Percentiles rank a stretch among this genome's conserved stretches.
Evolutionary conservation across 2,329 filamentous ascomycete species (phyloP).

Genomic region (Hymenoscyphus infarciens): DNA sequence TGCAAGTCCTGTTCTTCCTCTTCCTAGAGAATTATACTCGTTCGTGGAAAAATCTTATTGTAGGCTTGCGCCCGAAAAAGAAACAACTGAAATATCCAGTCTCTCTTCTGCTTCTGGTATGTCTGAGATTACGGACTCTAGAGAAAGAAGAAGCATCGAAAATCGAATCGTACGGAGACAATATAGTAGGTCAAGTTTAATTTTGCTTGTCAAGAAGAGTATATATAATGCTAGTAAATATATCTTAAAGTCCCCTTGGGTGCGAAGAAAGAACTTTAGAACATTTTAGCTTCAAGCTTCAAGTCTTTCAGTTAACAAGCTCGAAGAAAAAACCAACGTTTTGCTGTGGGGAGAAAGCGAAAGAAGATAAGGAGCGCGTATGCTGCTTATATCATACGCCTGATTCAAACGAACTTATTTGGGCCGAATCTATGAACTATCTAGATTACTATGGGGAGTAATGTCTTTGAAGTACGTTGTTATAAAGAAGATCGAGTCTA

Average conservation of each 20-base stretch:
- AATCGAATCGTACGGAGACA: constrained; percentile 74
- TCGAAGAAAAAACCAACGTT: background rate
- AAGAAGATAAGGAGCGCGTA: constrained; percentile 62
- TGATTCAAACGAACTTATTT: constrained; percentile 55
- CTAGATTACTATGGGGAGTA: constrained; percentile 70
- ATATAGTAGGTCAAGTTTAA: constrained; percentile 55
- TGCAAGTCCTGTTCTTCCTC: no score
- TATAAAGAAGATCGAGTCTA: constrained; percentile 36
- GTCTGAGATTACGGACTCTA: constrained; percentile 65
- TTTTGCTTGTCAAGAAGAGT: no score
- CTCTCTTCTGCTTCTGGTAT: constrained; percentile 46
- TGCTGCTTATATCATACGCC: constrained; percentile 63
- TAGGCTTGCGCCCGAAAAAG: no score
- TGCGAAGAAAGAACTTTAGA: no score
- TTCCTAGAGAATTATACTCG: no score
- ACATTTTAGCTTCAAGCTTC: no score
- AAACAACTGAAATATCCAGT: no score
- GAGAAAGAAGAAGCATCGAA: constrained; percentile 69
- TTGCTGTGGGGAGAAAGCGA: constrained; percentile 58
- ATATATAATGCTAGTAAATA: no score
- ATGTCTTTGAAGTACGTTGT: constrained; percentile 56
- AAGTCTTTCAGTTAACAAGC: no score
- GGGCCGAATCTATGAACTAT: constrained; percentile 48
- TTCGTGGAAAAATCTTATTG: no score
- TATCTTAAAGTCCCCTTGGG: no score